These are phyloP conservation scores for Lindgomyces ingoldianus DNA, from an alignment of 495 filamentous ascomycete species.

Conservation along the genomic window DNA sequence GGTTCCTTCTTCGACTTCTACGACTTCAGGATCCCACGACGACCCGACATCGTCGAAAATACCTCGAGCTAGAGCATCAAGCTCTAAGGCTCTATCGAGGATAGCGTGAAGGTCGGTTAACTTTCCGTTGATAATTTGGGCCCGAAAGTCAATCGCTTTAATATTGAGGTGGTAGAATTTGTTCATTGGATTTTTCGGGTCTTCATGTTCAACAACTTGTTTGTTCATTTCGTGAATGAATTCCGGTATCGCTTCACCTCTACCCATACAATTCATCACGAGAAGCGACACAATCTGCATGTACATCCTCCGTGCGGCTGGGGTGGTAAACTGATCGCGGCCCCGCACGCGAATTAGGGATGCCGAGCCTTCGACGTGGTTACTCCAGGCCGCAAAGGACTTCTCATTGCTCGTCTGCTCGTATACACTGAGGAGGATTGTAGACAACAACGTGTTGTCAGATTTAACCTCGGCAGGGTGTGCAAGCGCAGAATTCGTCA, in stretches of 20 bases:
- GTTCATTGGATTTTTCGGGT: neutral
- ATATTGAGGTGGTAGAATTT: slow-evolving; percentile 24
- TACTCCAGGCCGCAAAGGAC: slow-evolving; percentile 50
- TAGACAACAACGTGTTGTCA: slow-evolving; percentile 63
- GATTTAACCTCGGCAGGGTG: slow-evolving; percentile 57
- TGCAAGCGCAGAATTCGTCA: slow-evolving; percentile 57
- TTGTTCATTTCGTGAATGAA: slow-evolving; percentile 20
- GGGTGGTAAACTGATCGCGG: slow-evolving; percentile 55
- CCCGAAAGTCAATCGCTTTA: slow-evolving; percentile 12
- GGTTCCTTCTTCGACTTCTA: neutral
- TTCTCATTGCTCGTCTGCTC: slow-evolving; percentile 23
- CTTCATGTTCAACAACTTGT: slow-evolving; percentile 5
- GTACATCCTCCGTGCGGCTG: slow-evolving; percentile 60
- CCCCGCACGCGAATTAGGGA: slow-evolving; percentile 61
- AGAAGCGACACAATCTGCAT: slow-evolving; percentile 43
- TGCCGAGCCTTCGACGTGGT: slow-evolving; percentile 61
- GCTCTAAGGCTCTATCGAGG: slow-evolving; percentile 12
- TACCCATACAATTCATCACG: slow-evolving; percentile 20
- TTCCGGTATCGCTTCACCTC: slow-evolving; percentile 5
- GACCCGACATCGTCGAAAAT: slow-evolving; percentile 5
- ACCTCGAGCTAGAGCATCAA: neutral
- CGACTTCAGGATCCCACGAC: slow-evolving; percentile 14
- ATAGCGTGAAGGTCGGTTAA: slow-evolving; percentile 17
- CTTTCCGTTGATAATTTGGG: slow-evolving; percentile 4
- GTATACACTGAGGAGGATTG: slow-evolving; percentile 62